These are phyloP conservation scores for Verticillium klebahnii DNA, from an alignment of 2,329 filamentous ascomycete genomes.

Conservation along the genomic window DNA sequence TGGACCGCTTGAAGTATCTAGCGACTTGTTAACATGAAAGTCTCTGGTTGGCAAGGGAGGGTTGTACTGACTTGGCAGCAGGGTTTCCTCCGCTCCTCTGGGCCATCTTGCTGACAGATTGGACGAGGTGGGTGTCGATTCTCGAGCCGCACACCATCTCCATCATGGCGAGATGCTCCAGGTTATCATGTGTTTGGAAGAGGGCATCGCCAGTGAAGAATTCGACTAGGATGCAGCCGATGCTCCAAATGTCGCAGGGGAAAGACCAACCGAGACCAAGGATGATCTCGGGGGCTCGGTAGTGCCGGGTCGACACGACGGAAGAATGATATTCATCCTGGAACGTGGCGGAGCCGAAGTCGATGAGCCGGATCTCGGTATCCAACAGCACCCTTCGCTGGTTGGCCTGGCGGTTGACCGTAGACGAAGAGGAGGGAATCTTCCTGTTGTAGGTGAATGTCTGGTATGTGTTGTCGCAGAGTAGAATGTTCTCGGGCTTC, in stretches of 20 bases:
- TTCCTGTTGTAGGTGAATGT: conserved; percentile 67
- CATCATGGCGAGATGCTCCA: conserved; percentile 74
- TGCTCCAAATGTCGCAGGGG: conserved; percentile 71
- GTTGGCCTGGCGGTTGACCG: conserved; percentile 54
- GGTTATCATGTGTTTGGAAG: conserved; percentile 69
- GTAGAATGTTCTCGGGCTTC: conserved; percentile 66
- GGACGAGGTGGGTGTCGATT: conserved; percentile 56
- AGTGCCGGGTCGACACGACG: conserved; percentile 66
- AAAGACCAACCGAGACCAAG: conserved; percentile 67
- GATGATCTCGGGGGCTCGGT: conserved; percentile 67
- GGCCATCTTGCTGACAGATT: conserved; percentile 51
- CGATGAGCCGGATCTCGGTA: conserved; percentile 66
- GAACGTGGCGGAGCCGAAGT: conserved; percentile 69
- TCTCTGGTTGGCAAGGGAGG: no score
- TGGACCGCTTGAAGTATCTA: conserved; percentile 63
- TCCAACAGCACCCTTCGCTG: conserved; percentile 62
- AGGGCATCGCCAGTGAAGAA: conserved; percentile 68
- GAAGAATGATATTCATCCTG: conserved; percentile 70
- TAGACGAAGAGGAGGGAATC: conserved; percentile 63
- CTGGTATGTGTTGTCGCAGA: conserved; percentile 61
- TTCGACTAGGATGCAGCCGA: conserved; percentile 67
- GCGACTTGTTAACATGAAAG: conserved; percentile 19
- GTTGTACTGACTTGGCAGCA: conserved; percentile 55
- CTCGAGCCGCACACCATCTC: conserved; percentile 58
- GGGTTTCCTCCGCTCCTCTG: conserved; percentile 54